Evolutionary conservation across 2,329 filamentous ascomycete species (phyloP), one percentile per base, ranked within the genome.

Genomic region (Aspergillus eucalypticola): DNA sequence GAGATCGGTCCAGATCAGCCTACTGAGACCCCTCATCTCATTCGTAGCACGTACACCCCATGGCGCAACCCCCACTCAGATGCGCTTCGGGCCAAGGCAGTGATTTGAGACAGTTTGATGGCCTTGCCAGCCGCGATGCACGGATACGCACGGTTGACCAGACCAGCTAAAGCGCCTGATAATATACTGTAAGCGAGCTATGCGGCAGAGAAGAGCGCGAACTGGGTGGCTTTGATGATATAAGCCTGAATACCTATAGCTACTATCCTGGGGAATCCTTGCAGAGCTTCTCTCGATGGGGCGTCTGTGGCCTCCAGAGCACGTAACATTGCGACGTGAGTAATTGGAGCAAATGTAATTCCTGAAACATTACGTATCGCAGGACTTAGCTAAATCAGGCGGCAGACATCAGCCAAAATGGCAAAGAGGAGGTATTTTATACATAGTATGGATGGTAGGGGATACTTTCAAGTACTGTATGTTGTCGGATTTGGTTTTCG

Each of bases 1-100:
- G 42, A 55, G 41, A 44, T 55, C 39, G 53, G 42, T 29, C 53
- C 53, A 55, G 53, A 55, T 46, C 53, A 15, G 53, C 39, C 39
- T 21, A 41, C 39, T 32, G n/a, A 46, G 27, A 19, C 25, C 39
- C 21, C 53, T 55, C 53, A 55, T 25, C 53, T 55, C 25, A 55
- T 55, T 17, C 13, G 17, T 29, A 13, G 39, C 53, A 46, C 42
- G 15, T 44, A 44, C 53, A 55, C 11, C 17, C 19, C 25, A 29
- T 32, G 42, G 53, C 41, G n/a, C 23, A 17, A 42, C 35, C 42
- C 25, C 27, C n/a, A 25, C 23, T 19, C 44, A 44, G 32, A 25
- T 21, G 17, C 10, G 29, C 35, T 46, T 41, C 5, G 27, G 27
- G 46, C 25, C 46, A 50, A 50, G 46, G 46, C 6, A 50, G 25